Base-by-base conservation (phyloP, 805 yeast genomes). In the Wickerhamiella alocasiicola region DNA sequence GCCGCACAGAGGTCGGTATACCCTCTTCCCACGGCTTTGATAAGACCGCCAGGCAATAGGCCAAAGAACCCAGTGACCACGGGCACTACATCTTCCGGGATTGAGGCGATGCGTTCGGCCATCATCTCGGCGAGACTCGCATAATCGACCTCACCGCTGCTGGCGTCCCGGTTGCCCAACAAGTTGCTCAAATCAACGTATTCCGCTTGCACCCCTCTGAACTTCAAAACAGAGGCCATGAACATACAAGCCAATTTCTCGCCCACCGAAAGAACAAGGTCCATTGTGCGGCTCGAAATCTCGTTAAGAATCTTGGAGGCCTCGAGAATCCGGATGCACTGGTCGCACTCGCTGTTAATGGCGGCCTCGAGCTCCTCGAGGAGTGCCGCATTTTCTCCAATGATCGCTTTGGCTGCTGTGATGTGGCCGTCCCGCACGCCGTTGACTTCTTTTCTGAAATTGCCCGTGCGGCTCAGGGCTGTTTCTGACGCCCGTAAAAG, bases 1-100 rank as follows among this genome's bases (percentile, higher is more conserved):
- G 97, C 98, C 15, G 98, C 98, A 67, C 98, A 91, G 52, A 91
- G 66, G 60, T 91, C 98, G 7, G 98, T 91, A 62, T 91, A 91
- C 28, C 98, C 98, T 56, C 98, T 76, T 33, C 98, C 98, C 43
- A 91, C 94, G 39, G 93, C 83, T 53, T 80, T 80, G 49, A 91
- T 66, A 43, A 91, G 65, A 12, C 98, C 97, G 49, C 95, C 96
- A 25, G 96, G 97, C n/a, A 91, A 81, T 27, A 75, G 67, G 20
- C 98, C 98, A 53, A 91, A 91, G 60, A 83, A 91, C 2, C 98
- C 98, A 23, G 98, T 91, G 43, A 91, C 68, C 1, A 91, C 95
- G 1, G 98, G 98, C 17, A 87, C 78, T 12, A 70, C 57, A 36
- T 55, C 54, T 7, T 23, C 28, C 5, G 60, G 64, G 19, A 51